Conservation (phyloP, 2,329 filamentous ascomycete genomes). For the Colletotrichum sidae region DNA sequence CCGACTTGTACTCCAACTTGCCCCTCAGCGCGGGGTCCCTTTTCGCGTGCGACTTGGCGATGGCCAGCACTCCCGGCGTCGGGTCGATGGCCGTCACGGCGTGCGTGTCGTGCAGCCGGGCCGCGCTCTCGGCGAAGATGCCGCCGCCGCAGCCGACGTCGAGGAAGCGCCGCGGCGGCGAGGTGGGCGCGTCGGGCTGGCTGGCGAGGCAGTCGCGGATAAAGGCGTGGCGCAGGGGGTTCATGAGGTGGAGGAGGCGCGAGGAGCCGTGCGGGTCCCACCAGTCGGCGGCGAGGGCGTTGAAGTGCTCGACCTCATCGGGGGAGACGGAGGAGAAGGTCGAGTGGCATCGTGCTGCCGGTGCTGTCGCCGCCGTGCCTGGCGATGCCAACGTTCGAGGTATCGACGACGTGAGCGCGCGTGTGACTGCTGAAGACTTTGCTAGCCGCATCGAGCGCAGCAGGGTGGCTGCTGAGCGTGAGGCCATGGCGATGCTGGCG, state of each 20-base stretch:
- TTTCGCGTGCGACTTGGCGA: slow-evolving; percentile 81
- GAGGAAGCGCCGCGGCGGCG: slow-evolving; percentile 71
- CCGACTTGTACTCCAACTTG: slow-evolving; percentile 80
- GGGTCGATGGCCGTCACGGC: slow-evolving; percentile 84
- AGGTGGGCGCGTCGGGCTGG: slow-evolving; percentile 57
- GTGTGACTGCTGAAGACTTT: background rate
- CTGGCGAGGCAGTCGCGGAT: slow-evolving; percentile 76
- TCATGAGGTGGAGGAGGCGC: slow-evolving; percentile 95
- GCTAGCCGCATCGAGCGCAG: slow-evolving; percentile 31
- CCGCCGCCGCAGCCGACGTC: slow-evolving; percentile 97
- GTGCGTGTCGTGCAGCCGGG: slow-evolving; percentile 71
- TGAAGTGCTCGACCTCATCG: slow-evolving; percentile 93
- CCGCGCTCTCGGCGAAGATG: slow-evolving; percentile 92
- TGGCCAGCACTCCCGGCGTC: slow-evolving; percentile 76
- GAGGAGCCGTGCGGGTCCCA: slow-evolving; percentile 97
- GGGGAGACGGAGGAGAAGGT: slow-evolving; percentile 81
- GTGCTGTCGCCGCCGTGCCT: background rate
- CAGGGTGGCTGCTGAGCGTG: slow-evolving; percentile 34
- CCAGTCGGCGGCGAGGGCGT: slow-evolving; percentile 91
- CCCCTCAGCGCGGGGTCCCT: slow-evolving; percentile 75
- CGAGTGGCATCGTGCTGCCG: slow-evolving; percentile 20
- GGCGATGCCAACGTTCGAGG: background rate
- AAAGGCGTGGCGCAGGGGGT: slow-evolving; percentile 94
- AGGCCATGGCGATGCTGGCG: slow-evolving; percentile 21
- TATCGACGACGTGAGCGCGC: slow-evolving; percentile 13